These are phyloP conservation scores for Capsella rubella DNA, from an alignment of 441 rosid genomes.

Conservation along the genomic window DNA sequence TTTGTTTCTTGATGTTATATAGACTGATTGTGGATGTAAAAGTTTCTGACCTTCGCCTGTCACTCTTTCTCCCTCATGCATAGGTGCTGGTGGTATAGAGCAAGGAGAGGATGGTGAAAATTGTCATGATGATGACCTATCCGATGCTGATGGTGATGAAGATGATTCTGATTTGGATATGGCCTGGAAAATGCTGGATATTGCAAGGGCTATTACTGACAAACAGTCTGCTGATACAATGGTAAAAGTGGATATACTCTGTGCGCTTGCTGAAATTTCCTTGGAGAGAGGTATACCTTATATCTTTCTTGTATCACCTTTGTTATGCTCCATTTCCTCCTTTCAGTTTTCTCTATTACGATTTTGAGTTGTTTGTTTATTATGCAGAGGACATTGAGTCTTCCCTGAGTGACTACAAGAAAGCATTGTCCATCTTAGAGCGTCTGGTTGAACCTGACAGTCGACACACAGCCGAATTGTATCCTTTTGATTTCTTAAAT, in stretches of 20 bases:
- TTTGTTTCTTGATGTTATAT: neutral
- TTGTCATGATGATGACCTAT: slow-evolving; percentile 28
- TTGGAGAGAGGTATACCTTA: slow-evolving; percentile 87
- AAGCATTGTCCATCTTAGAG: slow-evolving; percentile 73
- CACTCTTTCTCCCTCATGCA: neutral
- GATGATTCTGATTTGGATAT: slow-evolving; percentile 91
- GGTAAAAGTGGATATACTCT: slow-evolving; percentile 87
- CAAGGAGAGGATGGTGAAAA: slow-evolving; percentile 51
- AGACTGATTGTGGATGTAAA: no score
- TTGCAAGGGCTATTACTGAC: slow-evolving; percentile 89
- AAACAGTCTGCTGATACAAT: slow-evolving; percentile 64
- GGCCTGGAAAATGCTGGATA: slow-evolving; percentile 96
- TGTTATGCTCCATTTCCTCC: neutral
- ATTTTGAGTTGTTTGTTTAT: slow-evolving; percentile 26
- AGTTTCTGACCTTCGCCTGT: slow-evolving; percentile 9
- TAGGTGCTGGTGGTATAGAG: slow-evolving; percentile 58
- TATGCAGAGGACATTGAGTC: slow-evolving; percentile 90
- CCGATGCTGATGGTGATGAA: slow-evolving; percentile 74
- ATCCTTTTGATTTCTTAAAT: slow-evolving; percentile 54
- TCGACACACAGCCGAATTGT: slow-evolving; percentile 88
- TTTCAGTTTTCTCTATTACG: neutral
- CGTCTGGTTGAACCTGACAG: slow-evolving; percentile 85
- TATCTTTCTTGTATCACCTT: slow-evolving; percentile 23
- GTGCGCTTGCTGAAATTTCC: slow-evolving; percentile 83
- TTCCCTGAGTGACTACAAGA: slow-evolving; percentile 81